Evolutionary conservation across 1,284 basidiomycete genomes (phyloP), one percentile per base, ranked within the genome.

Genomic region (Cryptococcus sp.): DNA sequence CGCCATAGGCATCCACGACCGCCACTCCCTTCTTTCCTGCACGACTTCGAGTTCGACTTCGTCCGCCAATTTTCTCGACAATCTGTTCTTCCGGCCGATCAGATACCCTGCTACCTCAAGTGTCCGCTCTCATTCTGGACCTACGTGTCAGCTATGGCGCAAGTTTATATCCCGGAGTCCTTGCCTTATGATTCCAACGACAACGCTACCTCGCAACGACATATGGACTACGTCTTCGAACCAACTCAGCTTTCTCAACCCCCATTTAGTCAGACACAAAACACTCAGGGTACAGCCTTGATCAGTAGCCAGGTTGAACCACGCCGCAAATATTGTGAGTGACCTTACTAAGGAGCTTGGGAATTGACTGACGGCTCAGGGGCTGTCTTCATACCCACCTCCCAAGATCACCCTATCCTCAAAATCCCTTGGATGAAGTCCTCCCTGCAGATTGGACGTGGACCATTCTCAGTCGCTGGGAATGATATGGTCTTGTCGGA

Each of bases 331-430:
- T 73, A 72, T 52, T 73, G 71, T 71, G 41, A 63, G 70, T 57
- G 9, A 18, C 21, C 18, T 41, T 40, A 23, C n/a, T n/a, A n/a
- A n/a, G n/a, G n/a, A n/a, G 31, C 43, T 31, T 18, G 21, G 24
- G 25, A 14, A 19, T 21, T 26, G 11, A 25, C 44, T 51, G 22
- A 43, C 18, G 23, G 21, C 4, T 19, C 50, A 74, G 72, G 71
- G 71, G 72, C 72, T 12, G 53, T 70, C n/a, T 62, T 74, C 46
- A 72, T 72, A 23, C 67, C 72, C 2, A 68, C 63, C 21, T 67
- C 68, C 41, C 39, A 65, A 11, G 43, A 53, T 0, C 66, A 69
- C 34, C 50, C 56, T 11, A 69, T 71, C 25, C 52, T 74, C 23
- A 74, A 74, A 48, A 57, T 72, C 14, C 65, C 67, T n/a, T 74